Base-by-base conservation (phyloP, 768 basidiomycete species). In the Mycena albidolilacea region DNA sequence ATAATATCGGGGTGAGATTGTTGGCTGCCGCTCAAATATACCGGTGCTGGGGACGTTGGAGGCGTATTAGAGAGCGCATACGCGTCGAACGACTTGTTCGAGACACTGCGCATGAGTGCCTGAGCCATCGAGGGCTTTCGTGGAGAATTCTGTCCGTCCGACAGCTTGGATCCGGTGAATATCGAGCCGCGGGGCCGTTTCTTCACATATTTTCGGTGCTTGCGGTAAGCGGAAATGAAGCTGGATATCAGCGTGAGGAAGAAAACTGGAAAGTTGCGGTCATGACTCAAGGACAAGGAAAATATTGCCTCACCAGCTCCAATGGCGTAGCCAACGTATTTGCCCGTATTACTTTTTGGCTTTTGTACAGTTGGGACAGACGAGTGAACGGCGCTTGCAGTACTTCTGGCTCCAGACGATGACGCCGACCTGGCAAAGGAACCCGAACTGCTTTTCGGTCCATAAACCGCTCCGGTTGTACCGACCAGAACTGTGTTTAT, bases 191-290 rank as follows among this genome's bases (percentile, higher is more conserved):
- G 71, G 12, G 75, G 75, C 23, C 75, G 75, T 38, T 66, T 72
- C 54, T 61, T 44, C 54, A 76, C 62, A 23, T 54, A 76, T 69
- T 73, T 72, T 58, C 75, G 75, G 50, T 73, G 75, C 44, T 73
- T 76, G 46, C 71, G 71, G 43, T 64, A 76, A 63, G 75, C 71
- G 21, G 75, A 76, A 35, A 73, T 54, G 69, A 76, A 76, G 38
- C 71, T 73, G n/a, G 75, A 76, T 39, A 76, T 57, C 64, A 76
- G 57, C 60, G 69, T 67, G 46, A 76, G 66, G 39, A 76, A 55
- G 62, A 76, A 76, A 57, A 76, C 75, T 76, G 57, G 30, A n/a
- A 23, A 15, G n/a, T 55, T 54, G 38, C 5, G 23, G 30, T 30
- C 12, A 60, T 59, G 19, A n/a, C 48, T 7, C 30, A 21, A 55